phyloP scores from a whole-genome alignment of 768 basidiomycete genomes.

The Tephrocybe sp. region DNA sequence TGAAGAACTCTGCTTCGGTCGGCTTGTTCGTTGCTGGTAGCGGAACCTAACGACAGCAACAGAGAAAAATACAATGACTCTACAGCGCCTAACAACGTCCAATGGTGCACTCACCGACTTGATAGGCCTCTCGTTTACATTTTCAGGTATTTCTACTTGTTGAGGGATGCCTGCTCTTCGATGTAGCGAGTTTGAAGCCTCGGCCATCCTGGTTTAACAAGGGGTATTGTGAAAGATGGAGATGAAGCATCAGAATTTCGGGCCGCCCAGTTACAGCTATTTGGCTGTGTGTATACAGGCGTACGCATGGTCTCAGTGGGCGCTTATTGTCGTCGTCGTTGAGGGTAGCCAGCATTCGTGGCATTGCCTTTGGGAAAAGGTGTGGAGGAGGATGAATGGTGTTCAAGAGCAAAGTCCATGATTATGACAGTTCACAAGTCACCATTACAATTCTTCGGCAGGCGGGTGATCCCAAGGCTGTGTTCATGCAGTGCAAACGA shows the following conservation, averaged over 20 bases:
- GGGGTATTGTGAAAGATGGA: slow-evolving; percentile 10
- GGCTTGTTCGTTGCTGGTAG: slow-evolving; percentile 63
- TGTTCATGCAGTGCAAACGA: slow-evolving; percentile 10
- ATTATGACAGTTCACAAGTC: background rate
- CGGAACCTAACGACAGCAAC: slow-evolving; percentile 50
- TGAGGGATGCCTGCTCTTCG: slow-evolving; percentile 17
- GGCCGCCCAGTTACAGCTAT: slow-evolving; percentile 11
- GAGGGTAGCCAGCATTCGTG: too few species aligned
- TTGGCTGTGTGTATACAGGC: slow-evolving; percentile 18
- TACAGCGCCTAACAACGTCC: slow-evolving; percentile 2
- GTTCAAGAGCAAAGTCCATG: background rate
- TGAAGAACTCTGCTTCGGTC: slow-evolving; percentile 72
- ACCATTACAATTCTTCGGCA: background rate
- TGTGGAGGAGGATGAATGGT: background rate
- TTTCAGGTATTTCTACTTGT: slow-evolving; percentile 10
- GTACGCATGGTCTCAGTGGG: too few species aligned
- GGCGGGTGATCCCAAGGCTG: slow-evolving; percentile 16
- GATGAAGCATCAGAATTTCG: slow-evolving; percentile 20
- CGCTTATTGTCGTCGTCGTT: too few species aligned
- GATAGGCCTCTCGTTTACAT: slow-evolving; percentile 18
- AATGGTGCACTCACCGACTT: slow-evolving; percentile 16
- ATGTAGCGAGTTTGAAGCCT: slow-evolving; percentile 5
- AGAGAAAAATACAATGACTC: background rate
- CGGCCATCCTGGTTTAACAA: slow-evolving; percentile 10
- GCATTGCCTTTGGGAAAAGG: background rate